Evolutionary conservation across 2,329 filamentous ascomycete genomes (phyloP), one percentile per base, ranked within the genome.

Genomic region (Ascochyta rabiei): DNA sequence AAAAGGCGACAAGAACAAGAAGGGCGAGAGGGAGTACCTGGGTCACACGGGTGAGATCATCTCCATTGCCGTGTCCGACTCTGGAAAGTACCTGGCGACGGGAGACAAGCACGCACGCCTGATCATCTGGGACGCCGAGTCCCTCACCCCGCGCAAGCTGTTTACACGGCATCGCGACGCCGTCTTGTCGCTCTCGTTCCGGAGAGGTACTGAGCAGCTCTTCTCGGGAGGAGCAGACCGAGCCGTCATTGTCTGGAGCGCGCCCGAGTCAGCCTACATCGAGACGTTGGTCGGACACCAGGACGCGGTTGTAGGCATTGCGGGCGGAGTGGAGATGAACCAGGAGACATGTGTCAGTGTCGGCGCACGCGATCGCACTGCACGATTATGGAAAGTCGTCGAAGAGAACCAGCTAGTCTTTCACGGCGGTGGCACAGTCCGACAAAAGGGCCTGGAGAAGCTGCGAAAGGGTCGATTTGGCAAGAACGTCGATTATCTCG

Each of bases 231-330:
- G 91, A 48, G 90, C 89, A 68, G 95, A 99, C 76, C 86, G 95
- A 37, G 96, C 93, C 2, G 89, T 99, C 71, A 98, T 98, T 76
- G 89, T 96, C 28, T 99, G 93, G 91, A 93, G 89, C 63, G 80
- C 97, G 38, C 89, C 96, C 65, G 92, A 96, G 73, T 82, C 96
- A 58, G 91, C 93, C 40, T 99, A 98, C 70, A 86, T 97, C 26
- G 95, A 99, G 76, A 98, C 93, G 0, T 82, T 99, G 0, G 98
- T 97, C 71, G 95, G 95, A 39, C 95, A 99, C 77, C 93, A 97
- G 72, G 93, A 98, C 72, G 84, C 90, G 61, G 89, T 98, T 5
- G 82, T 93, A 33, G 90, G 92, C 69, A 85, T 99, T 49, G 89
- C 90, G 16, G 71, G 68, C 35, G 73, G 69, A 9, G 60, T 74